Conservation (phyloP, 2,329 filamentous ascomycete species). For the Phoma herbarum region DNA sequence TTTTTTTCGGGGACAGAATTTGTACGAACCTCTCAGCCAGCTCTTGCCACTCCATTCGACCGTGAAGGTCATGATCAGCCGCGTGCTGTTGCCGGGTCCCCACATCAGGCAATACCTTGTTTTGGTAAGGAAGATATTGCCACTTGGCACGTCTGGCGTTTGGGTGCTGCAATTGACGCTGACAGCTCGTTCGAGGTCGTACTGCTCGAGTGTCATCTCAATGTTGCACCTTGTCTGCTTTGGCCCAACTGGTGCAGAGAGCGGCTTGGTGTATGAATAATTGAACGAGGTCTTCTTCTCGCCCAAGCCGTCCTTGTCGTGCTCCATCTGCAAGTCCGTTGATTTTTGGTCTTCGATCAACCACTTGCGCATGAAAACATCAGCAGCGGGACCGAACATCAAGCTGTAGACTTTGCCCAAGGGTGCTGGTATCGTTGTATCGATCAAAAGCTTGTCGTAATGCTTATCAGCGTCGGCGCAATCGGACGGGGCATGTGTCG, state of each 20-base stretch:
- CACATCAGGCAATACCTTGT: constrained; percentile 95
- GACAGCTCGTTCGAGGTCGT: constrained; percentile 88
- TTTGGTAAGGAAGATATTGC: constrained; percentile 89
- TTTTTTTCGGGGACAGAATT: not conserved
- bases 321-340: constrained; percentile 82
- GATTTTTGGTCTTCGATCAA: constrained; percentile 88
- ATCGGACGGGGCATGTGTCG: constrained; percentile 81
- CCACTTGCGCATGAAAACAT: constrained; percentile 85
- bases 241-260: constrained; percentile 84
- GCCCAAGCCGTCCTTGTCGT: constrained; percentile 79
- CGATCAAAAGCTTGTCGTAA: constrained; percentile 84
- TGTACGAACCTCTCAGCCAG: constrained; percentile 84
- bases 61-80: constrained; percentile 85
- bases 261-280: constrained; percentile 91
- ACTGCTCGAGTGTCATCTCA: constrained; percentile 80
- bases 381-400: constrained; percentile 83
- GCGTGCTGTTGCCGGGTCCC: constrained; percentile 85
- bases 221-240: constrained; percentile 95
- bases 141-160: constrained; percentile 93
- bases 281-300: constrained; percentile 77
- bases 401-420: constrained; percentile 90
- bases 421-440: constrained; percentile 86
- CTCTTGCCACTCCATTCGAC: constrained; percentile 98
- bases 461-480: constrained; percentile 81
- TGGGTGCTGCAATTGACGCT: constrained; percentile 84